A percentile compares a stretch with the other conserved stretches of the same genome.
phyloP scores from a whole-genome alignment of 139 green algal genomes.

The Chlorella ohadii region DNA sequence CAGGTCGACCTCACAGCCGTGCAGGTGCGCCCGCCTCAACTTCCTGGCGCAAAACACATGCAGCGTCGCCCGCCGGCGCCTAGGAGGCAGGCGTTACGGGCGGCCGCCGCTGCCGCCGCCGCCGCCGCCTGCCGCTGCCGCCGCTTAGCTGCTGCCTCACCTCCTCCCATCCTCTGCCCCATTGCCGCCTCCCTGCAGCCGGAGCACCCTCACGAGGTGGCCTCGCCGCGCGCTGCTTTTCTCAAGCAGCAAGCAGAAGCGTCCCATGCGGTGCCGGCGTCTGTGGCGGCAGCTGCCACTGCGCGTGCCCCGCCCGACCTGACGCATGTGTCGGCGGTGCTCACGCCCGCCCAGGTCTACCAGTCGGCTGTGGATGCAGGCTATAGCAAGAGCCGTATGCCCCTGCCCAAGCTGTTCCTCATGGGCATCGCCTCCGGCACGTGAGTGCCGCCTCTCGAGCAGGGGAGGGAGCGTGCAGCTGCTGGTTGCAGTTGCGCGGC shows the following conservation, averaged over 20 bases:
- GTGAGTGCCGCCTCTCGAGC: not conserved
- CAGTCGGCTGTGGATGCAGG: not conserved
- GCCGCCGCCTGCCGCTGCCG: no score
- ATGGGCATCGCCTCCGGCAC: not conserved
- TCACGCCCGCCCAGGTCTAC: not conserved
- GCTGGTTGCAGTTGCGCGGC: no score
- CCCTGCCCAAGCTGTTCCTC: not conserved
- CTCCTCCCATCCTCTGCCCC: no score
- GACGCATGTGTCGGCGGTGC: not conserved
- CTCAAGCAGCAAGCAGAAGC: no score
- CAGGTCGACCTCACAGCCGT: not conserved
- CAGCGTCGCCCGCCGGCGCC: no score
- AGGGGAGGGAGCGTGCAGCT: not conserved
- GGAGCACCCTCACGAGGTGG: not conserved
- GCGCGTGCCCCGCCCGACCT: not conserved
- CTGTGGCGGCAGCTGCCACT: not conserved
- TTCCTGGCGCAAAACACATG: no score
- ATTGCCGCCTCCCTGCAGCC: not conserved
- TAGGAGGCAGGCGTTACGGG: not conserved
- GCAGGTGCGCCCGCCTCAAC: not conserved
- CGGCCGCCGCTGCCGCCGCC: no score
- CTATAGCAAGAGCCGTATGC: not conserved
- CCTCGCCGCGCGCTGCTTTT: not conserved
- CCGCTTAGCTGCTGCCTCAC: no score
- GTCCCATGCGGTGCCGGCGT: no score